Percentiles rank a stretch among this genome's conserved stretches.
Conservation (phyloP, 345 rosid genomes). For the Eucalyptus regnans region DNA sequence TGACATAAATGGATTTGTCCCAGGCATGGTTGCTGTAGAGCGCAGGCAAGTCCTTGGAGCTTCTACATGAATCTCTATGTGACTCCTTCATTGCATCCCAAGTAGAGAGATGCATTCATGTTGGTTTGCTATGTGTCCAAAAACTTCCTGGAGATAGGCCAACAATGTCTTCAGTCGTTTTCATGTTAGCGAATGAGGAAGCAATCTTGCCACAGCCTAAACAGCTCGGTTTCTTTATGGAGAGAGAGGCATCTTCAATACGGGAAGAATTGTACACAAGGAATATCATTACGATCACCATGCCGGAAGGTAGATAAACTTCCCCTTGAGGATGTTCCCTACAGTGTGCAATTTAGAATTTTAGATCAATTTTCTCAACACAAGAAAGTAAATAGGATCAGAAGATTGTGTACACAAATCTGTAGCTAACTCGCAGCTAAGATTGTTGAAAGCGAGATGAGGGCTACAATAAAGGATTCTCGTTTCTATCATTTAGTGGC, state of each 20-base stretch:
- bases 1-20: neutral
- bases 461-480: no score
- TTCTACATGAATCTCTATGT: neutral
- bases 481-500: no score
- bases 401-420: neutral
- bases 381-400: no score
- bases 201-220: neutral
- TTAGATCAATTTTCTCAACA: no score
- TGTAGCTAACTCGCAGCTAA: neutral
- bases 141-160: constrained; percentile 9
- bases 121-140: constrained; percentile 12
- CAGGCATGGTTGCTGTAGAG: constrained; percentile 22
- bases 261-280: neutral
- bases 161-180: constrained; percentile 1
- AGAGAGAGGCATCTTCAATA: neutral
- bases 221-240: constrained; percentile 5
- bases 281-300: neutral
- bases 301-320: neutral
- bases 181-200: constrained; percentile 8
- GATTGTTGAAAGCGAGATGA: no score
- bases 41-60: neutral
- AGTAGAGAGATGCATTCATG: constrained; percentile 5
- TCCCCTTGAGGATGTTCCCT: neutral
- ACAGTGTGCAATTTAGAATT: neutral
- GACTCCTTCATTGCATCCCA: neutral